Base-by-base conservation (phyloP, 352 stramenopile species). In the Pythium myriotylum region DNA sequence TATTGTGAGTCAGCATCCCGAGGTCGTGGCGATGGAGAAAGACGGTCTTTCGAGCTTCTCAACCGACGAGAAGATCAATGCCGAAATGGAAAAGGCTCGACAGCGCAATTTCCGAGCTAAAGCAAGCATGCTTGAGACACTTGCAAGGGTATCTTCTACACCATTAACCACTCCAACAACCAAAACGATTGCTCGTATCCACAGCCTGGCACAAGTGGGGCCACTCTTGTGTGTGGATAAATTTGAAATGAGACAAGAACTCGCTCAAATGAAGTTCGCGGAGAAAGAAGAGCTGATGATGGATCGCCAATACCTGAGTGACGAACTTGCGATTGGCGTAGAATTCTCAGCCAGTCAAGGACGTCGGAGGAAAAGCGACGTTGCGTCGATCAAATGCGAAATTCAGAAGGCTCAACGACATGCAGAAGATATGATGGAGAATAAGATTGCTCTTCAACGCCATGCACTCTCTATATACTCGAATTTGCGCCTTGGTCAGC, bases 1-100 rank as follows among this genome's bases (percentile, higher is more conserved):
- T 45, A 78, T 90, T 13, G 79, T 87, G 50, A 88, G 69, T 53
- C 81, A 86, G 46, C 79, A 83, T 39, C 76, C 78, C 0, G 81
- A 90, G 40, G 70, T 90, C 0, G 67, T 72, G 1, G 65, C 67
- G 70, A 14, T 73, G 76, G 60, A 73, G 14, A 49, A 65, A 16
- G 48, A 70, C 39, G 51, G 42, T 2, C 8, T 61, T 0, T 56
- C 48, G 5, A 59, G 41, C 33, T 42, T 52, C 0, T 60, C 29
- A 19, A 68, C 46, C 7, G 65, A 73, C 19, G 53, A 61, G 12
- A 49, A 53, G 5, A 56, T 64, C 6, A 56, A 72, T 14, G 35
- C 50, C 2, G 59, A 60, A 41, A 46, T 73, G 32, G 63, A 69
- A 12, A 59, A 59, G 13, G 33, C 23, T 2, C 40, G 24, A 4